Conservation (phyloP, 805 yeast genomes). For the Saturnispora sanitii region DNA sequence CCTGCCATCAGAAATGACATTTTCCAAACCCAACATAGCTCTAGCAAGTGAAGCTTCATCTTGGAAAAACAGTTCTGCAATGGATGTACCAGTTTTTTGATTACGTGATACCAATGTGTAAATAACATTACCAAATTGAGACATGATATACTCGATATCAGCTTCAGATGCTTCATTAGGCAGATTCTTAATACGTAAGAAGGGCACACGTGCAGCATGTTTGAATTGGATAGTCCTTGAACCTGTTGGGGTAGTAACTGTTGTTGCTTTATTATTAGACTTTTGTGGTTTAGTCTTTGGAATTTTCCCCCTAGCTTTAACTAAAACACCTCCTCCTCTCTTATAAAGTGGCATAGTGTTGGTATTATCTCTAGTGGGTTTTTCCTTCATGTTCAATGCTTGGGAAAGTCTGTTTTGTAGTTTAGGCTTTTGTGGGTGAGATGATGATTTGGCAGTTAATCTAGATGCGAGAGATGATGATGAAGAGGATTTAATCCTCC, state of each 20-base stretch:
- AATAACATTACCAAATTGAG: slow-evolving; percentile 16
- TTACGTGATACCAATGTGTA: slow-evolving; percentile 3
- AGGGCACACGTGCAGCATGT: slow-evolving; percentile 17
- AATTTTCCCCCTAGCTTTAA: too few relatives aligned
- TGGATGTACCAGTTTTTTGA: slow-evolving; percentile 4
- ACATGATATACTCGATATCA: slow-evolving; percentile 23
- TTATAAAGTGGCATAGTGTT: neutral
- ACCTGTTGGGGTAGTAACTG: neutral
- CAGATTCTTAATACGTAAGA: slow-evolving; percentile 26
- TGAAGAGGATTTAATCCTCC: neutral
- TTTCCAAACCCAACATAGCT: slow-evolving; percentile 10
- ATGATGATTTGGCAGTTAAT: neutral
- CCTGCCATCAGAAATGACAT: slow-evolving; percentile 14
- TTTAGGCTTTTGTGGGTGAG: neutral
- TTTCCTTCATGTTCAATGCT: neutral
- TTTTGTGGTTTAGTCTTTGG: neutral
- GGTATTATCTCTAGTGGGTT: neutral
- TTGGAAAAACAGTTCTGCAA: slow-evolving; percentile 16
- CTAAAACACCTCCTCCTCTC: too few relatives aligned
- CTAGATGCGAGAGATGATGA: too few relatives aligned
- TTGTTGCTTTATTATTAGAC: neutral
- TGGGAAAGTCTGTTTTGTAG: neutral
- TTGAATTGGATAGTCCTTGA: slow-evolving; percentile 12
- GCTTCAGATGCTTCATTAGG: slow-evolving; percentile 22
- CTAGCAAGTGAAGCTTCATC: slow-evolving; percentile 8